These are phyloP conservation scores for Arabidopsis suecica DNA, from an alignment of 345 rosid genomes.

Conservation along the genomic window DNA sequence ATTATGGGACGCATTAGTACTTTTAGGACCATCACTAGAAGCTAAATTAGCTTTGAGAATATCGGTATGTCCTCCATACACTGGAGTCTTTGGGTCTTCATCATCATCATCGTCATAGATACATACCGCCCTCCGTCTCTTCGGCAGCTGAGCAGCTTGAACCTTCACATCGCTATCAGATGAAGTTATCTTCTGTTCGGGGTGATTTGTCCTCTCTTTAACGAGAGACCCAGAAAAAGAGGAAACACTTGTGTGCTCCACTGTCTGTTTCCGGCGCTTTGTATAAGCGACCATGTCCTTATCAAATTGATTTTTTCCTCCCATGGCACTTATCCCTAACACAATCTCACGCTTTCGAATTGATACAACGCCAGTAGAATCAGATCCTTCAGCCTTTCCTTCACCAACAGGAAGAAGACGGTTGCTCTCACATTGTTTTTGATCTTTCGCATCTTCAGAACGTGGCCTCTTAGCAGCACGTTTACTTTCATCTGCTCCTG, in stretches of 20 bases:
- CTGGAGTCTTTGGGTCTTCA: constrained; percentile 80
- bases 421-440: constrained; percentile 44
- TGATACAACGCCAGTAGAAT: constrained; percentile 34
- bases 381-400: constrained; percentile 47
- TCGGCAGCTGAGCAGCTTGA: constrained; percentile 52
- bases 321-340: constrained; percentile 51
- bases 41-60: constrained; percentile 45
- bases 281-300: constrained; percentile 66
- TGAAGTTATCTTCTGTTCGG: constrained; percentile 48
- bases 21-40: constrained; percentile 48
- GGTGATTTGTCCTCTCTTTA: constrained; percentile 50
- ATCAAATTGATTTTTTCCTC: constrained; percentile 48
- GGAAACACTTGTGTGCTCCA: constrained; percentile 68
- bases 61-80: constrained; percentile 62
- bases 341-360: constrained; percentile 48
- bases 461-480: constrained; percentile 60
- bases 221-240: constrained; percentile 50
- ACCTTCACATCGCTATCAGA: constrained; percentile 47
- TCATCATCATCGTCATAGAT: constrained; percentile 70
- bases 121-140: constrained; percentile 79
- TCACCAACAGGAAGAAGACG: constrained; percentile 43
- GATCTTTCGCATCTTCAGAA: constrained; percentile 47
- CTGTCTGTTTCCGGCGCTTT: constrained; percentile 61
- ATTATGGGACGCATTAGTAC: constrained; percentile 40
- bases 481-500: constrained; percentile 47